Base-by-base conservation (phyloP, 176 grass and related monocot genomes). In the Lolium perenne region DNA sequence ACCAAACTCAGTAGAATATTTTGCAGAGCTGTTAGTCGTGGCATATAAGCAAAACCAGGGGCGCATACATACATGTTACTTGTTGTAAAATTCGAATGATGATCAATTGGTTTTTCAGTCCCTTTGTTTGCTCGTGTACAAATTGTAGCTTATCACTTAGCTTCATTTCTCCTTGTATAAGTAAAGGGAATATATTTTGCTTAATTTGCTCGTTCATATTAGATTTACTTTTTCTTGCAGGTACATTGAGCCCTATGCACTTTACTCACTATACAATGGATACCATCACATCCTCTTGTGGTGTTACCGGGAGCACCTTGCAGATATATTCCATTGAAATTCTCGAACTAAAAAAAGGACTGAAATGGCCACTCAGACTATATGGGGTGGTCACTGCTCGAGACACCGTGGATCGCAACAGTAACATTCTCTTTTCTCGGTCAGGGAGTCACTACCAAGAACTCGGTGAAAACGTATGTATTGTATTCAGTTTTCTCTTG, bases 331-430 rank as follows among this genome's bases (percentile, higher is more conserved):
- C 71, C 21, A 50, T 74, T 2, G 0, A 8, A 26, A 74, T 74
- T 46, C 40, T 45, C 7, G 43, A 73, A 23, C 43, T 73, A 23
- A 48, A 73, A 23, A 23, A 8, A 26, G 21, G 47, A 26, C 29
- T 75, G 72, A 75, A 75, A 13, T 75, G 72, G 72, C n/a, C 72
- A 75, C 46, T 75, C 47, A 50, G 51, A 51, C 13, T 75, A 0
- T 29, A 75, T 0, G 72, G 72, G 13, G 14, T 29, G 46, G 47
- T 75, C 0, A 47, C 72, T 75, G 47, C 72, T 29, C 22, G 72
- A 17, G 72, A 75, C 47, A 75, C 22, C 0, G 72, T 75, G 22
- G 72, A 75, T 75, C 13, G 14, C 7, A 75, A 75, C 47, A 13
- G 22, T 22, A 75, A 75, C 22, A 50, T 75, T 75, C 0, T 75